phyloP scores from a whole-genome alignment of 257 asterid genomes.

The Penstemon davidsonii region DNA sequence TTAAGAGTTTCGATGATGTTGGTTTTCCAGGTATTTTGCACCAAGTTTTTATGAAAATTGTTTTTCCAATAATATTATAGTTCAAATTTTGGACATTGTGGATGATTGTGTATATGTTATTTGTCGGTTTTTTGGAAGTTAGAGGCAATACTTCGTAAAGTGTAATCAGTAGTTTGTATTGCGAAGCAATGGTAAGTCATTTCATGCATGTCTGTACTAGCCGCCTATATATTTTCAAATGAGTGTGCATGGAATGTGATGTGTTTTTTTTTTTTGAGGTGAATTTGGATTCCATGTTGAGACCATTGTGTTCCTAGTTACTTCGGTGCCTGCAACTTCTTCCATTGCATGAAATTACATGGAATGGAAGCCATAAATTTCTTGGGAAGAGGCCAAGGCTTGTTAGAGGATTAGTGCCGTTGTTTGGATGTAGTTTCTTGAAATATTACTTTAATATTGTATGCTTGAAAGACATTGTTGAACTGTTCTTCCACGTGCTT shows the following conservation, averaged over 20 bases:
- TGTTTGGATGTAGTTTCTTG: background rate
- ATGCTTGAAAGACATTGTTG: background rate
- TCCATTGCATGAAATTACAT: background rate
- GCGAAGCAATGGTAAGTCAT: background rate
- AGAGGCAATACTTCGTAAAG: too few relatives aligned
- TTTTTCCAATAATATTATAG: background rate
- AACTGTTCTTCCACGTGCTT: background rate
- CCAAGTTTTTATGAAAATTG: too few relatives aligned
- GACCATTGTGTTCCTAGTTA: background rate
- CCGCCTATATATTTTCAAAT: background rate
- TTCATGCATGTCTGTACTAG: background rate
- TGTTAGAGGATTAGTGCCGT: background rate
- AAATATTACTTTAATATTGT: background rate
- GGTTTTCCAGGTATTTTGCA: conserved; percentile 76
- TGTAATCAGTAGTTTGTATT: background rate
- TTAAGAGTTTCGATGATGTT: conserved; percentile 68
- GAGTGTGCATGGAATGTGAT: background rate
- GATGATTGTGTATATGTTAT: background rate
- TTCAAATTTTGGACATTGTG: background rate
- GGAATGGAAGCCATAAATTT: background rate
- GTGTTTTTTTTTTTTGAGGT: background rate
- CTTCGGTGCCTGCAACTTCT: background rate
- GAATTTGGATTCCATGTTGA: background rate
- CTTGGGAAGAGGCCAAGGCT: background rate
- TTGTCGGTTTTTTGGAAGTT: background rate